Evolutionary conservation across 2,329 filamentous ascomycete genomes (phyloP).

Genomic region (Bisporella sp.): DNA sequence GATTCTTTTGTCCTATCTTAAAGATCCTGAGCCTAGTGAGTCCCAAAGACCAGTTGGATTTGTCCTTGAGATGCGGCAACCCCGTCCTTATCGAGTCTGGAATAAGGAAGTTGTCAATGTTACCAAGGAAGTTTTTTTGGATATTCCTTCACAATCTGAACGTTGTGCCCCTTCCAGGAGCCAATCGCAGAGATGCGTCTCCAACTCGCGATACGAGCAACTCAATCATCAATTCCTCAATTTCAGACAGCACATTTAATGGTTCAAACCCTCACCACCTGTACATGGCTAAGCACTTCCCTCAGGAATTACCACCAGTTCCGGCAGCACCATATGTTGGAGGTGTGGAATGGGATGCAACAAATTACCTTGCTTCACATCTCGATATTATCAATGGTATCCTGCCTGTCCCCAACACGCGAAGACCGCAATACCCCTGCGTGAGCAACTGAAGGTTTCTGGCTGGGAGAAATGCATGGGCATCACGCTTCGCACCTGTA

Average conservation of each 20-base stretch:
- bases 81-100: conserved; percentile 88
- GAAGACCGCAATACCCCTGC: conserved; percentile 69
- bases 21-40: conserved; percentile 70
- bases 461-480: conserved; percentile 92
- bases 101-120: conserved; percentile 87
- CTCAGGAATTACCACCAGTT: conserved; percentile 78
- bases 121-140: conserved; percentile 98
- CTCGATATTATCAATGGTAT: conserved; percentile 90
- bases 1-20: conserved; percentile 71
- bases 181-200: conserved; percentile 26
- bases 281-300: conserved; percentile 70
- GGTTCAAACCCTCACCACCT: conserved; percentile 37
- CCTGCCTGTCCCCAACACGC: conserved; percentile 59
- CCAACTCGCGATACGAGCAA: not conserved
- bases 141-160: conserved; percentile 96
- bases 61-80: conserved; percentile 80
- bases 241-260: conserved; percentile 27
- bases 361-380: conserved; percentile 89
- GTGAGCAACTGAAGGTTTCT: conserved; percentile 70
- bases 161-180: conserved; percentile 59
- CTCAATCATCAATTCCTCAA: conserved; percentile 20
- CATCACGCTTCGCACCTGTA: conserved; percentile 78
- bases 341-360: conserved; percentile 97
- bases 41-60: conserved; percentile 74
- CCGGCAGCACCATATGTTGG: conserved; percentile 94